These are phyloP conservation scores for Saccharomyces eubayanus DNA, from an alignment of 805 yeast genomes.

Conservation along the genomic window DNA sequence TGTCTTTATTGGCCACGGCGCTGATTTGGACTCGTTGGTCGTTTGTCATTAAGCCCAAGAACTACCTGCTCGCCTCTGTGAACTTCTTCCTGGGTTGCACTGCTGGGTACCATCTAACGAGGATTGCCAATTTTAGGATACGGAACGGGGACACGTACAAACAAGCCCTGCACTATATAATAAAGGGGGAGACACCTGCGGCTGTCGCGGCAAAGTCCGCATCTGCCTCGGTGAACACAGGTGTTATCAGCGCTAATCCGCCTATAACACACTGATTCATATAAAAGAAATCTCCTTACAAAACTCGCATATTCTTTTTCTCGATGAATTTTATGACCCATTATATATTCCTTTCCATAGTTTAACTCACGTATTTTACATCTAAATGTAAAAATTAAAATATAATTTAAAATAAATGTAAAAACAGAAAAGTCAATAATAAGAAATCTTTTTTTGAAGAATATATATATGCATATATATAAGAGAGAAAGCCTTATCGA, in stretches of 20 bases:
- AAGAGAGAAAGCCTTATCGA: background rate
- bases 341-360: background rate
- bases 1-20: constrained; percentile 83
- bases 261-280: constrained; percentile 1
- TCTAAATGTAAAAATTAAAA: background rate
- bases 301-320: background rate
- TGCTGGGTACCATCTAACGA: constrained; percentile 72
- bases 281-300: constrained; percentile 1
- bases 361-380: background rate
- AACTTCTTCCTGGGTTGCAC: constrained; percentile 88
- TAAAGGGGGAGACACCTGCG: constrained; percentile 34
- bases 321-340: background rate
- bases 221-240: background rate
- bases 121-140: constrained; percentile 63
- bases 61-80: constrained; percentile 79
- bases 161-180: constrained; percentile 52
- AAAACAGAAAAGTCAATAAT: background rate
- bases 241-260: constrained; percentile 1
- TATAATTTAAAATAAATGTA: too few relatives aligned
- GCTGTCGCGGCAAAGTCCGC: background rate
- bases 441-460: background rate
- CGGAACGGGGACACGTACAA: constrained; percentile 51
- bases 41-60: constrained; percentile 82
- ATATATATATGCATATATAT: background rate
- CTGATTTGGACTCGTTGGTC: constrained; percentile 98